Evolutionary conservation across 768 basidiomycete genomes (phyloP).

Genomic region (Suillus ampliporus): DNA sequence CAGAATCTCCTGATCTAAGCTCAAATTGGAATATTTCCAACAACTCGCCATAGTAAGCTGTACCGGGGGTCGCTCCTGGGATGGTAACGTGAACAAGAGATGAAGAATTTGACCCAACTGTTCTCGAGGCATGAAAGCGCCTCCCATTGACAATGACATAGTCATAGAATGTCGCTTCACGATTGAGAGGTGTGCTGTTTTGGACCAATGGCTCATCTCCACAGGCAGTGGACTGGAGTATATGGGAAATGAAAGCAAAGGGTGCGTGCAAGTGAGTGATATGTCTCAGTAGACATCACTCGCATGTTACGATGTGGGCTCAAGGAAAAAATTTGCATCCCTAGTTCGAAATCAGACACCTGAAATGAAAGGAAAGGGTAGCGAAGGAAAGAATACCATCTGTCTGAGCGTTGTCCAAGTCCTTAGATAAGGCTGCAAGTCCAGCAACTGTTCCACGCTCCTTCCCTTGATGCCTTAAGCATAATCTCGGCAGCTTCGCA

Average conservation of each 20-base stretch:
- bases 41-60: constrained; percentile 9
- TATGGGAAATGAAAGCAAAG: constrained; percentile 5
- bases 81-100: constrained; percentile 9
- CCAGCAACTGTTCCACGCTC: constrained; percentile 28
- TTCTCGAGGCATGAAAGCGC: constrained; percentile 4
- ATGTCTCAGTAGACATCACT: constrained; percentile 1
- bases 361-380: neutral
- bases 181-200: constrained; percentile 7
- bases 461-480: constrained; percentile 24
- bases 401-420: constrained; percentile 25
- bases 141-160: constrained; percentile 6
- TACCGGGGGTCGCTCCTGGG: neutral
- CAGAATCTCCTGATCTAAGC: neutral
- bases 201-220: neutral
- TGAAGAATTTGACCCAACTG: constrained; percentile 4
- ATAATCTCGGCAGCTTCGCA: neutral
- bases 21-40: constrained; percentile 12
- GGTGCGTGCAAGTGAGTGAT: neutral
- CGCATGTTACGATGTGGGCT: neutral
- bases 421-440: constrained; percentile 19
- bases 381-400: constrained; percentile 22
- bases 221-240: constrained; percentile 4
- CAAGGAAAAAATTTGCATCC: neutral
- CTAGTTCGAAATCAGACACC: neutral
- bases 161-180: neutral